Base-by-base conservation (phyloP, 2,329 filamentous ascomycete genomes). In the Phialemoniopsis sp. region DNA sequence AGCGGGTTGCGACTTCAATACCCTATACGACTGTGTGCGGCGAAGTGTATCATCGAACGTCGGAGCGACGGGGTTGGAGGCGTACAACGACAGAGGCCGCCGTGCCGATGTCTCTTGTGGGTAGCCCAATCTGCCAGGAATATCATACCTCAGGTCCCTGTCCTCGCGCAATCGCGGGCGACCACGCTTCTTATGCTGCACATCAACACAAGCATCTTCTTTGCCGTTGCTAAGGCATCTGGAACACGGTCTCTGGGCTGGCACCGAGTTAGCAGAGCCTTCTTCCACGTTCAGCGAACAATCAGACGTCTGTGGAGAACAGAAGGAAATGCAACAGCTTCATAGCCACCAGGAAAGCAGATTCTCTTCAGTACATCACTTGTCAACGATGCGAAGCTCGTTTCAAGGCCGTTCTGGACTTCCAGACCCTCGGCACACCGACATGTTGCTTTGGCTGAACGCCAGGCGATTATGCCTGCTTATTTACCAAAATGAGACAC, bases 171-270 rank as follows among this genome's bases (percentile, higher is more conserved):
- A 67, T 47, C 87, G 76, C 43, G 87, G 87, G 36, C 87, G 76
- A 32, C 87, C 87, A 51, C 87, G 72, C 59, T 91, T 93, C 62
- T 91, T 93, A 62, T 93, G 87, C 55, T 89, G 84, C 28, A 93
- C 87, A 60, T 93, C 87, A 51, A 88, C 72, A 56, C 87, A 93
- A 8, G 82, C 74, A 42, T 89, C 85, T 69, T 91, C 73, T 53
- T 91, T 93, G 44, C 85, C 85, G 54, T 87, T 88, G 52, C 80
- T 80, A 28, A 85, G 67, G 57, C 87, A 93, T 56, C 87, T 77
- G 19, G 83, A 82, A 56, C 87, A 93, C 19, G 87, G 87, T 41
- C 87, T 75, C 60, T 88, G 83, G 37, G 85, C 81, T 85, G 47
- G 37, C 31, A 34, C 42, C 19, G 32, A 32, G 60, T 72, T 53